Evolutionary conservation across 768 basidiomycete genomes (phyloP).

Genomic region (Suillus americanus): DNA sequence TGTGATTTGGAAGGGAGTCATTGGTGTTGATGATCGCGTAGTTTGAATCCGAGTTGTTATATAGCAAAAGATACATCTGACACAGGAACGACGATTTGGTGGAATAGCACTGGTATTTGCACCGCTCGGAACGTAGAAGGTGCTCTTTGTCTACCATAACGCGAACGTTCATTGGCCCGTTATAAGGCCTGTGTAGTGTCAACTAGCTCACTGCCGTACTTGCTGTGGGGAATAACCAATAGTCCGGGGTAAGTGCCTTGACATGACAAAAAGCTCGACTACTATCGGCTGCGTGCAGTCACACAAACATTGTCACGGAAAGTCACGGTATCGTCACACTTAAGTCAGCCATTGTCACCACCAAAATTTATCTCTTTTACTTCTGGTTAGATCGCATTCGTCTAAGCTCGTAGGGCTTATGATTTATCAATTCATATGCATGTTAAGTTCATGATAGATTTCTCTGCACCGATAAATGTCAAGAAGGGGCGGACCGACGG

Average conservation of each 20-base stretch:
- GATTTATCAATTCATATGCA: too few species aligned
- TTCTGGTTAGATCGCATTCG: too few species aligned
- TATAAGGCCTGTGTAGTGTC: background rate
- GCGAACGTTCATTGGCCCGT: background rate
- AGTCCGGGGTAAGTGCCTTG: background rate
- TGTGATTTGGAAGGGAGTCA: background rate
- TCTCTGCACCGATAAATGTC: conserved; percentile 57
- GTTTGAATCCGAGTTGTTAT: background rate
- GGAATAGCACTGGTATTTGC: background rate
- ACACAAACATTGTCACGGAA: too few species aligned
- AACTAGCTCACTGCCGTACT: background rate
- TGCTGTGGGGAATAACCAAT: background rate
- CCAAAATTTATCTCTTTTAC: too few species aligned
- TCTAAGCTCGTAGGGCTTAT: too few species aligned
- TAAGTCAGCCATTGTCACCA: too few species aligned
- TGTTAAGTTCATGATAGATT: conserved; percentile 45
- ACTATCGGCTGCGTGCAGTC: too few species aligned
- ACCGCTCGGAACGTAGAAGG: too few species aligned
- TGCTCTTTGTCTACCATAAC: background rate
- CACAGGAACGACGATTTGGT: background rate
- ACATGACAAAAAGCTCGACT: too few species aligned
- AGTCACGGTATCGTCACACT: too few species aligned
- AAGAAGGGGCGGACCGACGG: conserved; percentile 59
- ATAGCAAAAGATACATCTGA: too few species aligned
- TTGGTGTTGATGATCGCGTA: background rate